Conservation (phyloP, 1,284 basidiomycete genomes). For the Boletus sp. region DNA sequence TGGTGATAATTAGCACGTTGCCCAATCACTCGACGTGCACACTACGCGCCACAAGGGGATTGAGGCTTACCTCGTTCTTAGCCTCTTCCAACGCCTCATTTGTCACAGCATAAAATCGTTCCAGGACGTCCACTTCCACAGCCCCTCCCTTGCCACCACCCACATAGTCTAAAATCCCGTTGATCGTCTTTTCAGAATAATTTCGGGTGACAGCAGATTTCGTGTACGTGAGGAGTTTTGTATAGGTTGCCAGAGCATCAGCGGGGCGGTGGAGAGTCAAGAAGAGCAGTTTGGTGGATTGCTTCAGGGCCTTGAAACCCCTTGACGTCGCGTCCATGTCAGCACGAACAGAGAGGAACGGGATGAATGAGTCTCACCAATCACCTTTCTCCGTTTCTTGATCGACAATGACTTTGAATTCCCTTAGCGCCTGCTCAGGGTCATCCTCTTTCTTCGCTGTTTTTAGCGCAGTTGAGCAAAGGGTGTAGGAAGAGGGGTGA, state of each 20-base stretch:
- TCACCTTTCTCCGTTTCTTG: slow-evolving; percentile 91
- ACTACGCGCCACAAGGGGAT: background rate
- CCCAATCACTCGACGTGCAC: background rate
- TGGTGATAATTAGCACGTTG: background rate
- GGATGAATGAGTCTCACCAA: slow-evolving; percentile 59
- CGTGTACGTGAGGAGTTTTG: slow-evolving; percentile 86
- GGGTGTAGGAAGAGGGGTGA: background rate
- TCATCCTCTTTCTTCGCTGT: slow-evolving; percentile 91
- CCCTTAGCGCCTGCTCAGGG: slow-evolving; percentile 86
- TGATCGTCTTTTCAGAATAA: slow-evolving; percentile 98
- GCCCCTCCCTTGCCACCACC: slow-evolving; percentile 86
- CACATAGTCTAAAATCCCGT: slow-evolving; percentile 98
- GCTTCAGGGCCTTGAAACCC: slow-evolving; percentile 99
- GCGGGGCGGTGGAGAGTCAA: slow-evolving; percentile 76
- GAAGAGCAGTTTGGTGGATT: slow-evolving; percentile 95
- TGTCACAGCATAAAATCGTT: slow-evolving; percentile 95
- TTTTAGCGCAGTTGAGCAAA: slow-evolving; percentile 9
- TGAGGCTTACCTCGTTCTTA: slow-evolving; percentile 86
- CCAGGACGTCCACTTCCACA: slow-evolving; percentile 87
- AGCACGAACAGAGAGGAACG: background rate
- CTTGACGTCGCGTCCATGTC: slow-evolving; percentile 45
- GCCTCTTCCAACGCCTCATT: slow-evolving; percentile 89
- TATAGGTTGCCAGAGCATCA: slow-evolving; percentile 88
- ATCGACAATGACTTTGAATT: slow-evolving; percentile 86
- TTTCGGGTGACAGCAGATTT: slow-evolving; percentile 91